Conservation (phyloP, 148 eudicot species). For the Linanthus parryae region DNA sequence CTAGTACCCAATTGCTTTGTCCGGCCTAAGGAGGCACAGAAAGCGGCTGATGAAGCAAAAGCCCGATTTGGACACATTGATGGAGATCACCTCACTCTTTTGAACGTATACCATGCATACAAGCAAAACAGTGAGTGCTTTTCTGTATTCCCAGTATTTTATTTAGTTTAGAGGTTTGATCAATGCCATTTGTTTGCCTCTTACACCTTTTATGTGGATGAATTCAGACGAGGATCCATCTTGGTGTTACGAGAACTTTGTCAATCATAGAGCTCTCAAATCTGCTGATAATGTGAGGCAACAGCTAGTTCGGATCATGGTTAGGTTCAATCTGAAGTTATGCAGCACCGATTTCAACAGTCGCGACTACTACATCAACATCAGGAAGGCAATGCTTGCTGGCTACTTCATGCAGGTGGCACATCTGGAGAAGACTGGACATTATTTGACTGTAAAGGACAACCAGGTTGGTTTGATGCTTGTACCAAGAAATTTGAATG, state of each 20-base stretch:
- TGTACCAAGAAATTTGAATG: no score
- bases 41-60: slow-evolving; percentile 95
- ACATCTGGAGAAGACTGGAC: slow-evolving; percentile 86
- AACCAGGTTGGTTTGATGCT: slow-evolving; percentile 90
- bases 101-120: slow-evolving; percentile 97
- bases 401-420: slow-evolving; percentile 99
- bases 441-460: slow-evolving; percentile 91
- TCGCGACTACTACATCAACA: slow-evolving; percentile 89
- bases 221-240: slow-evolving; percentile 80
- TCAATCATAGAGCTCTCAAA: slow-evolving; percentile 75
- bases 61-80: slow-evolving; percentile 84
- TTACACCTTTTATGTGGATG: no score
- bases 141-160: neutral
- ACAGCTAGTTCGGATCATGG: slow-evolving; percentile 90
- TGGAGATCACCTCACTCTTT: slow-evolving; percentile 92
- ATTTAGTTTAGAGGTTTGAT: neutral
- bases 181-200: no score
- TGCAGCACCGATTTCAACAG: slow-evolving; percentile 97
- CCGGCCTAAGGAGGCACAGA: slow-evolving; percentile 99
- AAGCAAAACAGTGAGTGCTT: slow-evolving; percentile 81
- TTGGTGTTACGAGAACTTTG: slow-evolving; percentile 94
- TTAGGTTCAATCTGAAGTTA: slow-evolving; percentile 71
- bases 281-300: slow-evolving; percentile 96
- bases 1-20: slow-evolving; percentile 99
- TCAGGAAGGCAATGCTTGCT: slow-evolving; percentile 95